Conservation (phyloP, 495 filamentous ascomycete species). For the Penicillium ochrochloron region DNA sequence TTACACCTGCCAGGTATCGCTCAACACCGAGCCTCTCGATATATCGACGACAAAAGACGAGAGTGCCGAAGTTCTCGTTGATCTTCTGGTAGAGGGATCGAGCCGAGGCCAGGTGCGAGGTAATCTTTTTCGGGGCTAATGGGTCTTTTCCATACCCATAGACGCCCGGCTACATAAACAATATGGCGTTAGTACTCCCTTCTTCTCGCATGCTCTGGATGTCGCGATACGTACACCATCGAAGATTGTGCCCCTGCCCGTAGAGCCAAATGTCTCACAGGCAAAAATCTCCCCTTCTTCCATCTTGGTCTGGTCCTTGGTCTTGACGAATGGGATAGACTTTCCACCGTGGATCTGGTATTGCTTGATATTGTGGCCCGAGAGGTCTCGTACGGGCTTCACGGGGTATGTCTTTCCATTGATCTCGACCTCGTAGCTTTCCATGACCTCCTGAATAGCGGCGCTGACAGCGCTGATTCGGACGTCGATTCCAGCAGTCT, state of each 20-base stretch:
- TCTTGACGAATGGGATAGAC: slow-evolving; percentile 65
- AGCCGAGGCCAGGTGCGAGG: slow-evolving; percentile 59
- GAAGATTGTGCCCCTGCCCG: slow-evolving; percentile 53
- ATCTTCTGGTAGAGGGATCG: slow-evolving; percentile 62
- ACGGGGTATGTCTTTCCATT: slow-evolving; percentile 59
- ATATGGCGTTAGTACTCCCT: slow-evolving; percentile 21
- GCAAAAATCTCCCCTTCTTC: slow-evolving; percentile 69
- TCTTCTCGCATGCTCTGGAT: background rate
- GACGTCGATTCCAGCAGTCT: slow-evolving; percentile 65
- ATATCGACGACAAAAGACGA: slow-evolving; percentile 66
- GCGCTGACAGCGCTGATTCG: slow-evolving; percentile 64
- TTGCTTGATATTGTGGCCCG: slow-evolving; percentile 62
- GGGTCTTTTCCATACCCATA: slow-evolving; percentile 57
- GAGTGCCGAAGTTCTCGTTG: slow-evolving; percentile 65
- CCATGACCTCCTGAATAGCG: slow-evolving; percentile 69
- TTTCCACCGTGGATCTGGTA: slow-evolving; percentile 67
- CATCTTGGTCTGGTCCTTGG: slow-evolving; percentile 63
- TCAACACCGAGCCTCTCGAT: slow-evolving; percentile 65
- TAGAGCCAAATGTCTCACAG: slow-evolving; percentile 68
- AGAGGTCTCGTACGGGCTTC: slow-evolving; percentile 61
- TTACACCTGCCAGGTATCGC: slow-evolving; percentile 63
- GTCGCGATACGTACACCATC: slow-evolving; percentile 45
- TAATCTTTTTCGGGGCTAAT: slow-evolving; percentile 53
- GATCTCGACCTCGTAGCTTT: slow-evolving; percentile 68
- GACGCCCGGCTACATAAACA: slow-evolving; percentile 33